Percentiles rank a stretch among this genome's conserved stretches.
Conservation (phyloP, 73 alveolate genomes). For the Paramecium sonneborni region DNA sequence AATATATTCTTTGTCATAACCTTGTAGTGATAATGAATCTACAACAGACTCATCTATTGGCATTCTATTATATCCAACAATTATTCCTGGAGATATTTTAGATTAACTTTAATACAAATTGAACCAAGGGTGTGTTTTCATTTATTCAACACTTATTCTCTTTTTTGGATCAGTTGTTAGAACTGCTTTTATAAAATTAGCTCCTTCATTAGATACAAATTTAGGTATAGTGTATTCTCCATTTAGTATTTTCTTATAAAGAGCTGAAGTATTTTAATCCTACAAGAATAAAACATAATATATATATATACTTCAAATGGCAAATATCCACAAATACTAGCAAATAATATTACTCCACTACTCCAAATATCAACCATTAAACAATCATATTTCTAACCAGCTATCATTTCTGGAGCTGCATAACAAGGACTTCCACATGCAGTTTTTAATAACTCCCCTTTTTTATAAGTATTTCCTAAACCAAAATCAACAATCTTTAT, state of each 20-base stretch:
- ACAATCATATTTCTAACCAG: conserved; percentile 91
- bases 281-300: neutral
- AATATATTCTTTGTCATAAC: conserved; percentile 69
- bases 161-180: conserved; percentile 87
- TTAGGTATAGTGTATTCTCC: conserved; percentile 89
- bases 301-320: conserved; percentile 81
- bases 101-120: conserved; percentile 64
- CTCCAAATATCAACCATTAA: conserved; percentile 94
- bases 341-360: conserved; percentile 92
- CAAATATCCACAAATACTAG: conserved; percentile 92
- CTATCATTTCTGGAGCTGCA: conserved; percentile 99
- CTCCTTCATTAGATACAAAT: conserved; percentile 84
- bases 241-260: conserved; percentile 86
- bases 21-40: conserved; percentile 61
- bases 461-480: conserved; percentile 84
- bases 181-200: conserved; percentile 83
- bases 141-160: conserved; percentile 86
- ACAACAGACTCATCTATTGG: conserved; percentile 88
- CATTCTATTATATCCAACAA: conserved; percentile 84
- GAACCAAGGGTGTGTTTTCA: conserved; percentile 91
- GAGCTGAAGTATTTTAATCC: conserved; percentile 83
- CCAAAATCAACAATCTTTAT: conserved; percentile 96
- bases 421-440: conserved; percentile 98
- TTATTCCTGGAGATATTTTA: conserved; percentile 76
- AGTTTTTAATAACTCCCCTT: conserved; percentile 88